Percentiles rank a stretch among this genome's conserved stretches.
Evolutionary conservation across 2,329 filamentous ascomycete species (phyloP).

Genomic region (Botrytis galanthina): DNA sequence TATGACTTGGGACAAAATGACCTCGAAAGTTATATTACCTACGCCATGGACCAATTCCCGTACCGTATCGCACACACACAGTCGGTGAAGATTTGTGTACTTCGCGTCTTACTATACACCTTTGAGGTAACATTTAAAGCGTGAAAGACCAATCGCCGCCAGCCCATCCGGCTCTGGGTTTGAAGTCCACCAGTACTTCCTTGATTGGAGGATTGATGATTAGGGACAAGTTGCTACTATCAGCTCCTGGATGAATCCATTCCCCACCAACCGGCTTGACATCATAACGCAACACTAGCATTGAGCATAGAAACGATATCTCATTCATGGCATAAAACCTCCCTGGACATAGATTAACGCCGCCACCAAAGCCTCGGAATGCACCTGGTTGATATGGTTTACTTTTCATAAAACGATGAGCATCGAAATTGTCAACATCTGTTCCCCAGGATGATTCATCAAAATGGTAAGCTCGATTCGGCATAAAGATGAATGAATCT

Average conservation of each 20-base stretch:
- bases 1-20: not conserved
- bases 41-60: not conserved
- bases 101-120: not conserved
- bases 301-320: not conserved
- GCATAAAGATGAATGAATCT: not conserved
- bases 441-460: not conserved
- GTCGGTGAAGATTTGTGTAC: not conserved
- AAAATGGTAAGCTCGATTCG: not conserved
- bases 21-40: not conserved
- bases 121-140: not conserved
- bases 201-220: not conserved
- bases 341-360: constrained; percentile 5
- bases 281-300: constrained; percentile 5
- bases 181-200: not conserved
- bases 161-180: not conserved
- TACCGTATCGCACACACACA: not conserved
- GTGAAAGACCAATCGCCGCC: constrained; percentile 9
- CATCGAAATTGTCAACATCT: not conserved
- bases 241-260: not conserved
- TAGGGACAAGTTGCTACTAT: not conserved
- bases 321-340: constrained; percentile 12
- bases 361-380: constrained; percentile 8
- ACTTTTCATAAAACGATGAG: constrained; percentile 1
- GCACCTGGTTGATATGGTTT: not conserved
- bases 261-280: not conserved